These are phyloP conservation scores for Carex parvula DNA, from an alignment of 176 grass and related monocot species.

Conservation along the genomic window DNA sequence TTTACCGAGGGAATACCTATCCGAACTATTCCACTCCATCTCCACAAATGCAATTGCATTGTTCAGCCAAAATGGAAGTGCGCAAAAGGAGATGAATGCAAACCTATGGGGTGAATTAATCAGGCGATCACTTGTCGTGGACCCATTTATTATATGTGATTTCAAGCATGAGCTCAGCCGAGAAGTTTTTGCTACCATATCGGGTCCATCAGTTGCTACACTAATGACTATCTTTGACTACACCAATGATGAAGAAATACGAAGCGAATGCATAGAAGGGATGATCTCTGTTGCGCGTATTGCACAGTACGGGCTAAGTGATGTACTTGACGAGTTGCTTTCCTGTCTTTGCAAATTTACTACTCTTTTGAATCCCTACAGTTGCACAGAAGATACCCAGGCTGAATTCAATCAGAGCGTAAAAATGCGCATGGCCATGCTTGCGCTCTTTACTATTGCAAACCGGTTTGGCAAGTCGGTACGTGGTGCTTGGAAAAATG, in stretches of 20 bases:
- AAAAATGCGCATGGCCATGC: slow-evolving; percentile 76
- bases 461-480: slow-evolving; percentile 81
- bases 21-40: slow-evolving; percentile 91
- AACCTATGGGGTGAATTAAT: slow-evolving; percentile 64
- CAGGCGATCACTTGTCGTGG: slow-evolving; percentile 39
- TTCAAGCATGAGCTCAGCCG: slow-evolving; percentile 81
- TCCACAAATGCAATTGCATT: slow-evolving; percentile 64
- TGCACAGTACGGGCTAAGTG: slow-evolving; percentile 66
- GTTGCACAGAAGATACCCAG: slow-evolving; percentile 73
- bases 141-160: slow-evolving; percentile 64
- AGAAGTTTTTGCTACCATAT: slow-evolving; percentile 67
- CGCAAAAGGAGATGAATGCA: slow-evolving; percentile 36
- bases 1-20: slow-evolving; percentile 79
- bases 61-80: slow-evolving; percentile 27
- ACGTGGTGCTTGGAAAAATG: slow-evolving; percentile 74
- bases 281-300: slow-evolving; percentile 68
- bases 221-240: slow-evolving; percentile 75
- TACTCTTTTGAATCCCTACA: slow-evolving; percentile 79
- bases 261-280: slow-evolving; percentile 72
- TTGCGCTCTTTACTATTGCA: slow-evolving; percentile 88
- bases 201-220: slow-evolving; percentile 61
- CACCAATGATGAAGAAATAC: slow-evolving; percentile 71
- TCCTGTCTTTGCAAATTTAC: slow-evolving; percentile 98
- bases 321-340: slow-evolving; percentile 87
- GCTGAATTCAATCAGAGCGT: slow-evolving; percentile 87